Percentiles rank a stretch among this genome's conserved stretches.
Evolutionary conservation across 2,329 filamentous ascomycete species (phyloP).

Genomic region (Coniochaeta sp.): DNA sequence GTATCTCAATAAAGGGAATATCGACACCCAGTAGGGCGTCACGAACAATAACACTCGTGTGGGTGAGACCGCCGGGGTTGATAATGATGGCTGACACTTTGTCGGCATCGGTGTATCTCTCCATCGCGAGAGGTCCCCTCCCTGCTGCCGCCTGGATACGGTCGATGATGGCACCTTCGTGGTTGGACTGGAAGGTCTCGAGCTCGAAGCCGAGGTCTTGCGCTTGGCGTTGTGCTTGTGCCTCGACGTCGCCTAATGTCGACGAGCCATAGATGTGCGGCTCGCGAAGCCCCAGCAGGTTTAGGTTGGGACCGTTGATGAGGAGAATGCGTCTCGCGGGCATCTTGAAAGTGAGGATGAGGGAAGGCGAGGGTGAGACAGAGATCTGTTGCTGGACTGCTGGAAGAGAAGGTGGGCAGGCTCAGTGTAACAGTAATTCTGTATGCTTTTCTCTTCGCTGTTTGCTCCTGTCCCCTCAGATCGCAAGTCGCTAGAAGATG

Average conservation of each 20-base stretch:
- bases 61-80: constrained; percentile 68
- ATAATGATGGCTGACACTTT: constrained; percentile 61
- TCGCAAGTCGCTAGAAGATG: background rate
- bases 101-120: background rate
- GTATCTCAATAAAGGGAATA: constrained; percentile 72
- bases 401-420: background rate
- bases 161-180: constrained; percentile 68
- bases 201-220: constrained; percentile 37
- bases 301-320: constrained; percentile 78
- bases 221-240: constrained; percentile 40
- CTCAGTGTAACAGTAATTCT: background rate
- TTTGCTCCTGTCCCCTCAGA: background rate
- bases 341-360: constrained; percentile 16
- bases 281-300: constrained; percentile 69
- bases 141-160: constrained; percentile 60
- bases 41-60: constrained; percentile 69
- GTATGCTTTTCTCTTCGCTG: background rate
- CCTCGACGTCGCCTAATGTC: constrained; percentile 56
- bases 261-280: constrained; percentile 65
- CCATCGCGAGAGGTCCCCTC: constrained; percentile 7
- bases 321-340: constrained; percentile 47
- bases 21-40: constrained; percentile 63
- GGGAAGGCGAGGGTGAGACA: background rate
- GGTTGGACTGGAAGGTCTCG: constrained; percentile 65
- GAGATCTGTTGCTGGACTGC: background rate